A percentile compares a stretch with the other conserved stretches of the same genome.
phyloP scores from a whole-genome alignment of 2,329 filamentous ascomycete genomes.

The Trichoderma lentiforme region DNA sequence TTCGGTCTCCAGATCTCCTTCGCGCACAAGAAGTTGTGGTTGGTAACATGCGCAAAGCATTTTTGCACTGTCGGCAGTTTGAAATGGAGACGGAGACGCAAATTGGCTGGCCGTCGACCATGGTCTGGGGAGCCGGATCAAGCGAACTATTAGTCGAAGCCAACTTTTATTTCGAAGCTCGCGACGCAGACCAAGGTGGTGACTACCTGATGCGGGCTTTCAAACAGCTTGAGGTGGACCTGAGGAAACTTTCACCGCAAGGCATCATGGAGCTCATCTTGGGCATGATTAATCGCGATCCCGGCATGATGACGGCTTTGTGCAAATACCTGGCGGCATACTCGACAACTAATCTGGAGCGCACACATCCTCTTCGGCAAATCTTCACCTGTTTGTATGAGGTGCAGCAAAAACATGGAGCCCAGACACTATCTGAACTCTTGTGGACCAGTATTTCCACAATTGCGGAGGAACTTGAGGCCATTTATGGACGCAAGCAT shows the following conservation, averaged over 20 bases:
- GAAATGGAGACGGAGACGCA: conserved; percentile 38
- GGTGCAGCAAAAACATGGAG: conserved; percentile 44
- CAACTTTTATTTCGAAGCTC: conserved; percentile 41
- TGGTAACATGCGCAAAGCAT: conserved; percentile 43
- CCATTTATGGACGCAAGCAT: conserved; percentile 42
- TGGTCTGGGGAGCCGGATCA: conserved; percentile 44
- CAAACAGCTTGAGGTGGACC: conserved; percentile 41
- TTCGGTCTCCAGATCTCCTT: conserved; percentile 42
- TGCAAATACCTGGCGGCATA: conserved; percentile 45
- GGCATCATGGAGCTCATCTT: conserved; percentile 43
- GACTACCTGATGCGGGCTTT: conserved; percentile 42
- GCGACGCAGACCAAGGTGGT: conserved; percentile 40
- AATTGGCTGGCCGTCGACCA: conserved; percentile 40
- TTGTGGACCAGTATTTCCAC: conserved; percentile 41
- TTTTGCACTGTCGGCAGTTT: conserved; percentile 43
- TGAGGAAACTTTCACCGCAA: conserved; percentile 42
- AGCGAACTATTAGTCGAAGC: conserved; percentile 44
- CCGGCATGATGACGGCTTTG: conserved; percentile 44
- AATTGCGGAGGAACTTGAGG: conserved; percentile 43
- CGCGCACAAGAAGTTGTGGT: conserved; percentile 44
- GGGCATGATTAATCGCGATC: conserved; percentile 43
- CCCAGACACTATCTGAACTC: conserved; percentile 41
- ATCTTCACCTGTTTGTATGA: conserved; percentile 44
- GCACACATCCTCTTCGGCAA: conserved; percentile 41
- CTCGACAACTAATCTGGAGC: conserved; percentile 42